Conservation (phyloP, 140 eudicot genomes). For the Senecio squalidus region DNA sequence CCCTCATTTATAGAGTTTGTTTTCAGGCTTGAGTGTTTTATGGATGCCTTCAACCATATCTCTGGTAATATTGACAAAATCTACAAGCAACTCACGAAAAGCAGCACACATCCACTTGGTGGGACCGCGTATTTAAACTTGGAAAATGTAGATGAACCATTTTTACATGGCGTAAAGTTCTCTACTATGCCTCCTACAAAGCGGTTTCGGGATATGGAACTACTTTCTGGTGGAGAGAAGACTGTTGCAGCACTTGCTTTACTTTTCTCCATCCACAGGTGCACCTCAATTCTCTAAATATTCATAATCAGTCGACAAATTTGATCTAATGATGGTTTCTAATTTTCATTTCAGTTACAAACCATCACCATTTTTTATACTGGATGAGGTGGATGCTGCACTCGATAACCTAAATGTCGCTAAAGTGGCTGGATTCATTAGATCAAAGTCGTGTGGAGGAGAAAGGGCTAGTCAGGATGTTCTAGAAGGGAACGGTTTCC, state of each 20-base stretch:
- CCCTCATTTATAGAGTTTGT: not conserved
- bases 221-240: conserved; percentile 96
- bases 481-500: conserved; percentile 66
- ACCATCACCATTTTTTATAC: conserved; percentile 94
- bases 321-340: not conserved
- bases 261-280: conserved; percentile 98
- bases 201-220: conserved; percentile 97
- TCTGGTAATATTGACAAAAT: conserved; percentile 77
- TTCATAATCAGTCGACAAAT: not conserved
- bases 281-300: conserved; percentile 8
- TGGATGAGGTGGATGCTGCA: conserved; percentile 99
- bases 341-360: conserved; percentile 49
- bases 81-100: conserved; percentile 87
- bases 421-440: conserved; percentile 90
- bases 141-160: conserved; percentile 93
- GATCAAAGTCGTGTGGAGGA: conserved; percentile 84
- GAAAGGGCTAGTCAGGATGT: conserved; percentile 47
- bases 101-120: conserved; percentile 83
- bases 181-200: conserved; percentile 99
- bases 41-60: conserved; percentile 86
- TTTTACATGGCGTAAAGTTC: conserved; percentile 80
- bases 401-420: conserved; percentile 90
- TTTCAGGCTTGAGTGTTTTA: conserved; percentile 60
- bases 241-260: conserved; percentile 98
- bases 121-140: conserved; percentile 93